A percentile compares a stretch with the other conserved stretches of the same genome.
phyloP scores from a whole-genome alignment of 352 stramenopile species.

The Globisporangium abappressorium region DNA sequence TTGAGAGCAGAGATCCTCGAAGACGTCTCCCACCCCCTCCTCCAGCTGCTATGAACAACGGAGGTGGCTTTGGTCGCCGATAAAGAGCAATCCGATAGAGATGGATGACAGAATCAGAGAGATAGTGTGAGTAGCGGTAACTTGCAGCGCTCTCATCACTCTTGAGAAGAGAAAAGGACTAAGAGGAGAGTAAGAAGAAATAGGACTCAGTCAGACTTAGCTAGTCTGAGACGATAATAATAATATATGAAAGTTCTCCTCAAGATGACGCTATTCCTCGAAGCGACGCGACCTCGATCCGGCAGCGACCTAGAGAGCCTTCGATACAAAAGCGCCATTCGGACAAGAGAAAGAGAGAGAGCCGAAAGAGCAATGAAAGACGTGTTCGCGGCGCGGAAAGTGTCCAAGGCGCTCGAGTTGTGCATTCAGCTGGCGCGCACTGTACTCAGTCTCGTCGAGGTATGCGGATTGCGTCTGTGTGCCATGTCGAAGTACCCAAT shows the following conservation, averaged over 20 bases:
- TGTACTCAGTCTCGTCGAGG: conserved; percentile 26
- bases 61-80: conserved; percentile 7
- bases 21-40: conserved; percentile 8
- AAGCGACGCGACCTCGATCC: background rate
- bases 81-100: conserved; percentile 7
- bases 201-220: background rate
- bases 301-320: background rate
- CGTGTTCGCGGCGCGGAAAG: conserved; percentile 51
- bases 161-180: background rate
- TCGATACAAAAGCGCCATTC: background rate
- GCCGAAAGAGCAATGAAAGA: conserved; percentile 37
- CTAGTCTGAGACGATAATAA: background rate
- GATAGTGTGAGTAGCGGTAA: background rate
- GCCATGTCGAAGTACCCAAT: background rate
- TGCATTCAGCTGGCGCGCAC: conserved; percentile 40
- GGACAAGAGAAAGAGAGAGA: background rate
- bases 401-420: conserved; percentile 42
- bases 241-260: background rate
- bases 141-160: background rate
- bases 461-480: conserved; percentile 4
- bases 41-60: background rate
- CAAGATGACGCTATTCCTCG: background rate
- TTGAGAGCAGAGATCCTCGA: conserved; percentile 15
- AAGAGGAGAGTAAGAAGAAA: background rate
- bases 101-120: background rate